Evolutionary conservation across 2,329 filamentous ascomycete genomes (phyloP).

Genomic region (Fonsecaea nubica): DNA sequence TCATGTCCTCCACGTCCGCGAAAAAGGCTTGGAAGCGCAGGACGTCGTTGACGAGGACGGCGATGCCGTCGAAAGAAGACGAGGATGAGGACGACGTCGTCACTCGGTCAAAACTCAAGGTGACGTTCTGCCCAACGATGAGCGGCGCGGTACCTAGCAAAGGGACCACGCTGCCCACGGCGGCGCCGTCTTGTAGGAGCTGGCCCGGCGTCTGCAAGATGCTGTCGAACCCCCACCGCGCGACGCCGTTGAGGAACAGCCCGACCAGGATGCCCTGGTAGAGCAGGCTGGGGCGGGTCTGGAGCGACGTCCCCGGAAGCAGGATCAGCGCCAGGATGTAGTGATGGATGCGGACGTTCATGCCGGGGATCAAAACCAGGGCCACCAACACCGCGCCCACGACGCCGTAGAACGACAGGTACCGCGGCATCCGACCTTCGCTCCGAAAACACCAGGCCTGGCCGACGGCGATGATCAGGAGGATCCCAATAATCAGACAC

Average conservation of each 20-base stretch:
- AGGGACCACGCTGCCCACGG: slow-evolving; percentile 28
- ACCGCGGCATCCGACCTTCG: slow-evolving; percentile 63
- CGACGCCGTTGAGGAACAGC: slow-evolving; percentile 68
- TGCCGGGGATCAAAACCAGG: slow-evolving; percentile 59
- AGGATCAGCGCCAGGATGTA: slow-evolving; percentile 67
- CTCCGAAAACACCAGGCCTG: slow-evolving; percentile 64
- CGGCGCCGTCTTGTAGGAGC: slow-evolving; percentile 47
- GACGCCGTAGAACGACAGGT: slow-evolving; percentile 58
- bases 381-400: slow-evolving; percentile 45
- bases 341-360: slow-evolving; percentile 68
- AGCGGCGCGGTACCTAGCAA: slow-evolving; percentile 7
- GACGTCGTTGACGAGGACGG: slow-evolving; percentile 40
- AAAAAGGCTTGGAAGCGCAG: slow-evolving; percentile 23
- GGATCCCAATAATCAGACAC: slow-evolving; percentile 58
- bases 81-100: slow-evolving; percentile 9
- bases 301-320: slow-evolving; percentile 64
- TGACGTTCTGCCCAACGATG: slow-evolving; percentile 23
- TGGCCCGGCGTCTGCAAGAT: slow-evolving; percentile 64
- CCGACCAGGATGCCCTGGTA: slow-evolving; percentile 68
- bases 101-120: slow-evolving; percentile 10
- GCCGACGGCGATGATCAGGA: slow-evolving; percentile 60
- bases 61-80: slow-evolving; percentile 32
- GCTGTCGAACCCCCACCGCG: slow-evolving; percentile 67
- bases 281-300: slow-evolving; percentile 64
- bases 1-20: neutral